phyloP scores from a whole-genome alignment of 495 filamentous ascomycete species.

The Staphylotrichum tortipilum region DNA sequence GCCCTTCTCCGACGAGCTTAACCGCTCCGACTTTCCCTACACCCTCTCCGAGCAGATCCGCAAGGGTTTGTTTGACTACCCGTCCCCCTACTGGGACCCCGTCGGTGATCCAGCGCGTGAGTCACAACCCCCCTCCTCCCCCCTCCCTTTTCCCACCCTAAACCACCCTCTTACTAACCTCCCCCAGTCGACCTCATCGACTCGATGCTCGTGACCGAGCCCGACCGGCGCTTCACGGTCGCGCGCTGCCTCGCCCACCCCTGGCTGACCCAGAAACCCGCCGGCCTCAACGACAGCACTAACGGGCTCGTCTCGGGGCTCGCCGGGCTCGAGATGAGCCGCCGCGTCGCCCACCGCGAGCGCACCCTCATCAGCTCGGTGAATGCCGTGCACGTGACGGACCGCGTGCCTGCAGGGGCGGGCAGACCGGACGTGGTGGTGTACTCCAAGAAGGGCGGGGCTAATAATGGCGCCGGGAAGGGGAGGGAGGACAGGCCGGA shows the following conservation, averaged over 20 bases:
- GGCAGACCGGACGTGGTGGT: slow-evolving; percentile 60
- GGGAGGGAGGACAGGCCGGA: slow-evolving; percentile 52
- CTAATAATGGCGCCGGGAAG: slow-evolving; percentile 17
- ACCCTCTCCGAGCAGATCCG: slow-evolving; percentile 86
- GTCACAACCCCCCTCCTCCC: slow-evolving; percentile 4
- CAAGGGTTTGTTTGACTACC: slow-evolving; percentile 82
- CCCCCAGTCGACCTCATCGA: slow-evolving; percentile 80
- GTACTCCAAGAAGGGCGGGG: slow-evolving; percentile 60
- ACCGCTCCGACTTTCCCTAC: slow-evolving; percentile 69
- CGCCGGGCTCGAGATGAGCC: slow-evolving; percentile 71
- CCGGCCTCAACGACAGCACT: slow-evolving; percentile 72
- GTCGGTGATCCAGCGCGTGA: slow-evolving; percentile 72
- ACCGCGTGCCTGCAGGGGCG: slow-evolving; percentile 47
- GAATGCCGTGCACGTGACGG: slow-evolving; percentile 65
- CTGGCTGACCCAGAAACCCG: slow-evolving; percentile 58
- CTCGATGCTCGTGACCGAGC: slow-evolving; percentile 82
- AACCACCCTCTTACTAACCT: slow-evolving; percentile 10
- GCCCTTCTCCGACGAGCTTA: slow-evolving; percentile 91
- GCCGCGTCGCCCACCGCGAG: slow-evolving; percentile 69
- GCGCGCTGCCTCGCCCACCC: slow-evolving; percentile 88
- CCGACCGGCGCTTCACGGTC: slow-evolving; percentile 72
- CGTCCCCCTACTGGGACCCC: slow-evolving; percentile 94
- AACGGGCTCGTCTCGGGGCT: slow-evolving; percentile 81
- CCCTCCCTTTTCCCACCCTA: not conserved
- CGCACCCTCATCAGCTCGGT: slow-evolving; percentile 76